A percentile compares a stretch with the other conserved stretches of the same genome.
Evolutionary conservation across 441 rosid genomes (phyloP).

Genomic region (Biscutella laevigata): DNA sequence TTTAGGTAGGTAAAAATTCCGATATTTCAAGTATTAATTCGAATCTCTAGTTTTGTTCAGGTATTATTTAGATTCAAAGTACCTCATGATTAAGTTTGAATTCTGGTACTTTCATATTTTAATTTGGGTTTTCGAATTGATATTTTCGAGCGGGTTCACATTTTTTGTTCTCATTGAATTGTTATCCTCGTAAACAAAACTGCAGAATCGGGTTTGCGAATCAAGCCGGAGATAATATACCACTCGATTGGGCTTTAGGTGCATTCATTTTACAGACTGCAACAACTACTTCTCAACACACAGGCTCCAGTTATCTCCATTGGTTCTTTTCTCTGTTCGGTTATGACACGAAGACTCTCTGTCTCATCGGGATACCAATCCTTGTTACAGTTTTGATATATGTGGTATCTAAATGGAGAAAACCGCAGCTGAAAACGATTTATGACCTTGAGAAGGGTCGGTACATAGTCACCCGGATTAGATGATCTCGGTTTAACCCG

Average conservation of each 20-base stretch:
- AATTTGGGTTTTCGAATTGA: too few species aligned
- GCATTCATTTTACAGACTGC: slow-evolving; percentile 72
- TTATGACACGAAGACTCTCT: slow-evolving; percentile 39
- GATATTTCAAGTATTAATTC: too few species aligned
- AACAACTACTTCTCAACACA: slow-evolving; percentile 16
- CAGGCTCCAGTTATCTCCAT: slow-evolving; percentile 24
- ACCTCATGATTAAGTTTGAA: too few species aligned
- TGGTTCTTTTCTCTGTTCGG: slow-evolving; percentile 40
- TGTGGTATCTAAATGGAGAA: slow-evolving; percentile 66
- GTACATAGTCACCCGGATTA: slow-evolving; percentile 59
- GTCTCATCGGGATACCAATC: slow-evolving; percentile 38
- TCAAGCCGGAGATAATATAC: slow-evolving; percentile 59
- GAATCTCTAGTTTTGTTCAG: too few species aligned
- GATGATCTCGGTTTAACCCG: slow-evolving; percentile 22
- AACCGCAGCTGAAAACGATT: slow-evolving; percentile 72
- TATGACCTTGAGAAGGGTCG: slow-evolving; percentile 91
- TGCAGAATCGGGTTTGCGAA: slow-evolving; percentile 63
- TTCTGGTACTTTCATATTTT: too few species aligned
- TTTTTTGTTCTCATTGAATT: too few species aligned
- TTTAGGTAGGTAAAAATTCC: too few species aligned
- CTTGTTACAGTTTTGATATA: slow-evolving; percentile 42
- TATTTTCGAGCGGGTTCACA: too few species aligned
- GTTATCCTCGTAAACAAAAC: too few species aligned
- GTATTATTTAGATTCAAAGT: too few species aligned
- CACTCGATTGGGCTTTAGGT: slow-evolving; percentile 94